These are phyloP conservation scores for Cymbopogon flexuosus DNA, from an alignment of 202 grass and related monocot genomes.

Conservation along the genomic window DNA sequence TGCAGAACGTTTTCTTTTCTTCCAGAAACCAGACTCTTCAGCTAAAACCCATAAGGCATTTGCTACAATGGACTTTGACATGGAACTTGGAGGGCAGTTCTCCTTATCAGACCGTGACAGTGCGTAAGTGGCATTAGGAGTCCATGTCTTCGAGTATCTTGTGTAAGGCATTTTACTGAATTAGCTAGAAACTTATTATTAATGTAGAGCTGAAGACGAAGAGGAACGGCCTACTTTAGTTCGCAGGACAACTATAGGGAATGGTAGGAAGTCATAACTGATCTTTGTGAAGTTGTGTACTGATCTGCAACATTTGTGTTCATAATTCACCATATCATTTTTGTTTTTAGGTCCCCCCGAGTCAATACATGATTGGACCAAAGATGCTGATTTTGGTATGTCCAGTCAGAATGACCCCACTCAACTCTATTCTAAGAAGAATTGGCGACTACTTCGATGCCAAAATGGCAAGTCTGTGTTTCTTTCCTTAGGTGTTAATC, in stretches of 20 bases:
- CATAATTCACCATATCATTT: slow-evolving; percentile 17
- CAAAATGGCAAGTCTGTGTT: slow-evolving; percentile 76
- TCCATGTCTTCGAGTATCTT: background rate
- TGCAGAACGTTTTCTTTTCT: background rate
- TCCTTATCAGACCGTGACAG: slow-evolving; percentile 64
- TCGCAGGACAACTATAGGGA: slow-evolving; percentile 68
- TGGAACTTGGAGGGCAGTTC: slow-evolving; percentile 48
- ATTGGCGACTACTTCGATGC: slow-evolving; percentile 87
- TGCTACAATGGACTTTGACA: slow-evolving; percentile 65
- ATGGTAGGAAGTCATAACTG: slow-evolving; percentile 46
- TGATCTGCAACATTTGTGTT: slow-evolving; percentile 2
- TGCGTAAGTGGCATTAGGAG: slow-evolving; percentile 33
- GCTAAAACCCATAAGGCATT: slow-evolving; percentile 51
- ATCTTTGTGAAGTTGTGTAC: background rate
- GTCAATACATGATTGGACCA: slow-evolving; percentile 78
- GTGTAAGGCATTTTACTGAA: background rate
- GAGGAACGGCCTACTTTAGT: slow-evolving; percentile 53
- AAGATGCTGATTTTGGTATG: slow-evolving; percentile 54
- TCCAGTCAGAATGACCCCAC: slow-evolving; percentile 47
- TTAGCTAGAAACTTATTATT: slow-evolving; percentile 16
- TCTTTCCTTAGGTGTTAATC: slow-evolving; percentile 13
- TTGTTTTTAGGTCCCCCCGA: slow-evolving; percentile 63
- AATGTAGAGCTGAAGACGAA: slow-evolving; percentile 73
- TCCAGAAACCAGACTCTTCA: slow-evolving; percentile 67
- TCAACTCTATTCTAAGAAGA: slow-evolving; percentile 71